Base-by-base conservation (phyloP, 768 basidiomycete genomes). In the Holtermanniella nyarrowii region DNA sequence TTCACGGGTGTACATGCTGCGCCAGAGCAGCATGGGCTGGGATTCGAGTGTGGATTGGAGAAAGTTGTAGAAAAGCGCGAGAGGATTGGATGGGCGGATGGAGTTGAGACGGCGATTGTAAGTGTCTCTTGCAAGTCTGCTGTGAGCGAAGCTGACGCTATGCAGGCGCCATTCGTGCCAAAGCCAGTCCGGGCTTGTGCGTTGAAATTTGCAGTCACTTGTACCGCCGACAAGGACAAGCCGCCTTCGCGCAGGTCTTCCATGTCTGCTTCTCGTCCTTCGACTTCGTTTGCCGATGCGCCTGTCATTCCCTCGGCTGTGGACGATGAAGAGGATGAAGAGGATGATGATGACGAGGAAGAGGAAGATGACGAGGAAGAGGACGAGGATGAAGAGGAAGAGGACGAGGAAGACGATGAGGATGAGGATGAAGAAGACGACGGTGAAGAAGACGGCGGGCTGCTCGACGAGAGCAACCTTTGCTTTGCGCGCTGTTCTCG, bases 41-140 rank as follows among this genome's bases (percentile, higher is more conserved):
- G 31, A 1, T 20, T 57, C 13, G 37, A 16, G 4, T 26, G 26
- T 18, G 46, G 55, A 2, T 27, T 63, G 27, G 54, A 58, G 25
- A 55, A 52, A 39, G 55, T 63, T 7, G 62, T 60, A 31, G 62
- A 58, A 46, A 54, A 43, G 25, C 31, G 61, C 24, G 61, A 56
- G 31, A 40, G 47, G 25, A 58, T 61, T 12, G 60, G 48, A 18
- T 61, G 60, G 60, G 54, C 54, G 13, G 56, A 57, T 24, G 41
- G 50, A 13, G 60, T 58, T 2, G 49, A 50, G 41, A 41, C 22
- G 31, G 4, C 23, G 14, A 27, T 16, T 16, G 62, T 63, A 37
- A 56, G 55, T 46, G 37, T 24, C 10, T 18, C 16, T 4, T 42
- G 4, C 13, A 26, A 27, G 12, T 7, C 13, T 37, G 14, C 37